A percentile compares a stretch with the other conserved stretches of the same genome.
These are phyloP conservation scores for Hippophae tibetana DNA, from an alignment of 306 rosid genomes.

Conservation along the genomic window DNA sequence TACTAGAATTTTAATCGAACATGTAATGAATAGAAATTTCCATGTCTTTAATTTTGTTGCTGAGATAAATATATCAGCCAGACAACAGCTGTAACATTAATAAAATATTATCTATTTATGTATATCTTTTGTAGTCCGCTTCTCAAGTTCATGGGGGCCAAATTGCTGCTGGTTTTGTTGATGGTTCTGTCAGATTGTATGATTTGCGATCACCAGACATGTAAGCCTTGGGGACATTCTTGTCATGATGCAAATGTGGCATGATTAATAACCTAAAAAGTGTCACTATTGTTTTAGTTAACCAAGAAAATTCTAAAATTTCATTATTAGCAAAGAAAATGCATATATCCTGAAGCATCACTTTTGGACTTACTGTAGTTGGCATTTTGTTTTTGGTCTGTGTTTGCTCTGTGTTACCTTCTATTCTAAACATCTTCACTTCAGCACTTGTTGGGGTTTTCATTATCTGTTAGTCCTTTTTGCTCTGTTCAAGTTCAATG, in stretches of 20 bases:
- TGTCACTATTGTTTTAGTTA: too few relatives aligned
- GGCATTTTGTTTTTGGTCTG: background rate
- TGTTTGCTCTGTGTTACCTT: background rate
- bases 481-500: too few relatives aligned
- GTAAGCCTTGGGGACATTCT: slow-evolving; percentile 40
- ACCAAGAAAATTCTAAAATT: too few relatives aligned
- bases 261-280: background rate
- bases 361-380: background rate
- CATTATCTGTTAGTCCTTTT: too few relatives aligned
- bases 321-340: background rate
- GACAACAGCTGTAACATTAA: background rate
- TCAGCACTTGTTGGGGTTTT: too few relatives aligned
- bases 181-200: slow-evolving; percentile 83
- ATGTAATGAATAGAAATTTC: too few relatives aligned
- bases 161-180: slow-evolving; percentile 90
- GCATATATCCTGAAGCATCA: background rate
- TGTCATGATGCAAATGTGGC: background rate
- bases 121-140: slow-evolving; percentile 53
- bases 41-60: background rate
- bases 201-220: slow-evolving; percentile 74
- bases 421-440: too few relatives aligned
- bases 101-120: background rate
- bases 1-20: too few relatives aligned
- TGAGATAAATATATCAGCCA: background rate
- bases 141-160: slow-evolving; percentile 95